These are phyloP conservation scores for Geotrichum candidum DNA, from an alignment of 1,139 yeast genomes.

Conservation along the genomic window DNA sequence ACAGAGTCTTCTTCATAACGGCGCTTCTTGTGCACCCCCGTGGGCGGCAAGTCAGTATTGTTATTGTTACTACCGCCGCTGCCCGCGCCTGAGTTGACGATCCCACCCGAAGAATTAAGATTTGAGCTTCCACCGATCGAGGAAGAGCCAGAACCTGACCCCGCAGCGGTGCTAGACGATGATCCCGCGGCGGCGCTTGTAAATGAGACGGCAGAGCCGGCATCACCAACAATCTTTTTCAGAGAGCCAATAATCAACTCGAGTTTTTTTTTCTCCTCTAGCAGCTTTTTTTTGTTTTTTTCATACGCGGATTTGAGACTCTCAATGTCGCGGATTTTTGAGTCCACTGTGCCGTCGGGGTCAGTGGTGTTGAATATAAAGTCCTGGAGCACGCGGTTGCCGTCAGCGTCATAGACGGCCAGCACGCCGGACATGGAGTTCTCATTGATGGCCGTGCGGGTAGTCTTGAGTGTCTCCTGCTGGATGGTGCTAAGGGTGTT, in stretches of 20 bases:
- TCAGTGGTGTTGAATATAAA: constrained; percentile 4
- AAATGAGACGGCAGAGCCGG: neutral
- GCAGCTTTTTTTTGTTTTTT: constrained; percentile 6
- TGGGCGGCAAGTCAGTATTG: neutral
- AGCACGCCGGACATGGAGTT: constrained; percentile 16
- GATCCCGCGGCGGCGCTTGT: neutral
- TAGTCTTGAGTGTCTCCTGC: constrained; percentile 7
- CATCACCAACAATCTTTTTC: constrained; percentile 15
- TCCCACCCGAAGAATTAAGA: constrained; percentile 1
- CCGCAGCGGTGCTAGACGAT: neutral
- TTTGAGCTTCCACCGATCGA: neutral
- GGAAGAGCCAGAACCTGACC: neutral
- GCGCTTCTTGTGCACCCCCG: neutral
- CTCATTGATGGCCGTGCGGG: constrained; percentile 12
- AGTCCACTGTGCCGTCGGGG: neutral
- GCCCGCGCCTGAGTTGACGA: neutral
- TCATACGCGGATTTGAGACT: constrained; percentile 8
- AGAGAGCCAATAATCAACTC: constrained; percentile 15
- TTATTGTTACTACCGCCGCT: neutral
- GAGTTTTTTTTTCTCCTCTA: constrained; percentile 15
- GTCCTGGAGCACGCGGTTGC: constrained; percentile 15
- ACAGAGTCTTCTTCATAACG: constrained; percentile 3
- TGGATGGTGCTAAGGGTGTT: constrained; percentile 11
- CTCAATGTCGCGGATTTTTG: constrained; percentile 6
- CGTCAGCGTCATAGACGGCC: constrained; percentile 17